These are phyloP conservation scores for Porphyra umbilicalis DNA, from an alignment of 31 red algal species.

Conservation along the genomic window DNA sequence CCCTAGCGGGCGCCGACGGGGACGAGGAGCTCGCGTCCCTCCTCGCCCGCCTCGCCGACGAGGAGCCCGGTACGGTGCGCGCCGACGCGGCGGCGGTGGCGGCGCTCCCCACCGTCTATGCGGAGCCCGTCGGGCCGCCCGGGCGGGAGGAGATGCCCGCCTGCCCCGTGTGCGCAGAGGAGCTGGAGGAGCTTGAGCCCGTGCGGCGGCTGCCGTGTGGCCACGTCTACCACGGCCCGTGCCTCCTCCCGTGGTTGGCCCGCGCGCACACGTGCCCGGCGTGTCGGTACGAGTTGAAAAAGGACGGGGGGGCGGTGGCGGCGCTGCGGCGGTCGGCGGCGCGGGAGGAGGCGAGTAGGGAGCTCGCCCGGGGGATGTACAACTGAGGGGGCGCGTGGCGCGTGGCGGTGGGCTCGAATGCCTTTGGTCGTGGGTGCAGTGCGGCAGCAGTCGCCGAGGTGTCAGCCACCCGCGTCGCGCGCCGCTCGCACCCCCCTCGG, in stretches of 20 bases:
- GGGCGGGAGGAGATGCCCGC: background rate
- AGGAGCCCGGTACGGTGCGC: background rate
- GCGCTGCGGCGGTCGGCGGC: background rate
- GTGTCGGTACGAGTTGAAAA: constrained; percentile 49
- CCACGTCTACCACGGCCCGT: constrained; percentile 69
- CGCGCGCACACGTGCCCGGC: constrained; percentile 65
- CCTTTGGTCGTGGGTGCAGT: too few species aligned
- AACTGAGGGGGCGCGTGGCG: background rate
- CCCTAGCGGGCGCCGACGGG: background rate
- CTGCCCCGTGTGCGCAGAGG: constrained; percentile 72
- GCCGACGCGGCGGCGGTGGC: background rate
- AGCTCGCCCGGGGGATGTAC: background rate
- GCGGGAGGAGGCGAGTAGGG: background rate
- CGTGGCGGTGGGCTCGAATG: background rate
- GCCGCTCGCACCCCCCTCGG: too few species aligned
- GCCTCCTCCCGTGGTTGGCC: constrained; percentile 75
- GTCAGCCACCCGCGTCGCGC: too few species aligned
- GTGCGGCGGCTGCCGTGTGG: constrained; percentile 62
- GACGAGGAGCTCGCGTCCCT: background rate
- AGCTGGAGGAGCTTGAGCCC: constrained; percentile 29
- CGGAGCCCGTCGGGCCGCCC: background rate
- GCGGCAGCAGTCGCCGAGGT: too few species aligned
- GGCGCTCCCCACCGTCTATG: background rate
- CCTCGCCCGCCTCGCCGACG: background rate
- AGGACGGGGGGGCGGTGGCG: background rate